Conservation (phyloP, 2,329 filamentous ascomycete species). For the Botryotinia convoluta region DNA sequence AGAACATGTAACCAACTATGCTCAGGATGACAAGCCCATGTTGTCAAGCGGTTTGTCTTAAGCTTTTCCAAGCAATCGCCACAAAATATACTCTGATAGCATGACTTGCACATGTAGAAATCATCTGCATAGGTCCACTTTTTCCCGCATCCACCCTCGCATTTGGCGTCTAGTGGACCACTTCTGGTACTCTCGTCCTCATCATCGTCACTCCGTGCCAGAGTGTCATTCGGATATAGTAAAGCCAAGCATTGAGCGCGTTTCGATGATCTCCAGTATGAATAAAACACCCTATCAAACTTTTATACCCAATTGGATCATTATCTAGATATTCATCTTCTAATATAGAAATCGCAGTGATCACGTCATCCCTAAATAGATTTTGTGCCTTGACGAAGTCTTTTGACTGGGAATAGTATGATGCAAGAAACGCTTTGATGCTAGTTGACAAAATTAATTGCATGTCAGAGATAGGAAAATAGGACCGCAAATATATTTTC, state of each 20-base stretch:
- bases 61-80: not conserved
- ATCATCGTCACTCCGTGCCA: not conserved
- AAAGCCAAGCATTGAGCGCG: not conserved
- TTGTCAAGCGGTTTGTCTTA: not conserved
- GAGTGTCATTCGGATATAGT: fast-evolving
- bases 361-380: fast-evolving
- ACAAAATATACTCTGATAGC: fast-evolving
- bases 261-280: not conserved
- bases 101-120: not conserved
- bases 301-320: fast-evolving
- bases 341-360: not conserved
- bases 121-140: not conserved
- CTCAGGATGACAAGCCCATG: not conserved
- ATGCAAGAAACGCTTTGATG: too few species aligned
- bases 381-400: not conserved
- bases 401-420: fast-evolving
- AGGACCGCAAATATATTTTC: too few species aligned
- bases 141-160: not conserved
- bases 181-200: too few species aligned
- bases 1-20: not conserved
- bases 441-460: too few species aligned
- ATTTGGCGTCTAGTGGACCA: too few species aligned
- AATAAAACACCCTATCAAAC: fast-evolving
- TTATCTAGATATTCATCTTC: not conserved
- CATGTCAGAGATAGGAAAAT: too few species aligned